Base-by-base conservation (phyloP, 2,329 filamentous ascomycete genomes). In the Fusarium scirpi region DNA sequence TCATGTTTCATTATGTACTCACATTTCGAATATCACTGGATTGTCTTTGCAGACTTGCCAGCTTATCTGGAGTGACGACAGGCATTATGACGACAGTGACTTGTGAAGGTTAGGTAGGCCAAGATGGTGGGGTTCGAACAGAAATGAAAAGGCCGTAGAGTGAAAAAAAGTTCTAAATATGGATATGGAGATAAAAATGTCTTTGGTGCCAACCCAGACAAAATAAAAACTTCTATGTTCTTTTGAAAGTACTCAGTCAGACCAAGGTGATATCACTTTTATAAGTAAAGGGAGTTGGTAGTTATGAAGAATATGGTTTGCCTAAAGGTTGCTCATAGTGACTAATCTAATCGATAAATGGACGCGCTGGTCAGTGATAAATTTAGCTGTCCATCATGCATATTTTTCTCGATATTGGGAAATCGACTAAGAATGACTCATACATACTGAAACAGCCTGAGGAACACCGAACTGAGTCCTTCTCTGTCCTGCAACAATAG, bases 21-120 rank as follows among this genome's bases (percentile, higher is more conserved):
- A 97, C 94, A 87, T 99, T 99, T 85, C 96, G 89, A 79, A 99
- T 92, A 81, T 94, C 92, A 72, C 94, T 90, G 74, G 94, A 89
- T 79, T 94, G 92, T 80, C 90, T 89, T 85, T 99, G 96, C 74
- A 99, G 90, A 81, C 90, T 89, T 74, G 96, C 92, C 78, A 99
- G 89, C 85, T 97, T 94, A 74, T 98, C 93, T 70, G 94, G 90
- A 70, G 89, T 92, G 73, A 99, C 94, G 72, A 98, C 91, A 71
- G 96, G 95, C 96, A 99, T 99, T 64, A 77, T 87, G 81, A 56
- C 53, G 62, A 55, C 43, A 45, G 45, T 55, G 47, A 25, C 51
- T 67, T 40, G 54, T 18, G 29, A 30, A 65, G 41, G 48, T 52
- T 41, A 41, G 62, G 52, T 52, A 59, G 53, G 46, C 30, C 24